Conservation (phyloP, 768 basidiomycete genomes). For the Cytidiella melzeri region DNA sequence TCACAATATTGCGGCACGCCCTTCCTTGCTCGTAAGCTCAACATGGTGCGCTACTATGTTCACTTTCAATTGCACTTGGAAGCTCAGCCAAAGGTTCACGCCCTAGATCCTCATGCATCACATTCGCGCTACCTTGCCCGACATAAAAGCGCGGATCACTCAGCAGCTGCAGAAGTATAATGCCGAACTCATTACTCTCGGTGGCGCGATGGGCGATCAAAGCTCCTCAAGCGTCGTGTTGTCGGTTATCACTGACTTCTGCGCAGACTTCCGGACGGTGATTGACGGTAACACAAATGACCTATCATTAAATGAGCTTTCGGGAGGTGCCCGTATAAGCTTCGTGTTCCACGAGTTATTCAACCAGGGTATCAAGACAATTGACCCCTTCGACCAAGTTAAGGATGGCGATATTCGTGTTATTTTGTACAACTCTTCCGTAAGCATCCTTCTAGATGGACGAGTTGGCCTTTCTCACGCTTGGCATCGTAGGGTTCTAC, state of each 20-base stretch:
- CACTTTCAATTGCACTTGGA: background rate
- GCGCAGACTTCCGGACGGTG: conserved; percentile 90
- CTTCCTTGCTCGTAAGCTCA: conserved; percentile 90
- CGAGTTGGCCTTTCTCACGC: background rate
- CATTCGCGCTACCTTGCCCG: conserved; percentile 94
- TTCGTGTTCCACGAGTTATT: conserved; percentile 99
- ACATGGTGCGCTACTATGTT: conserved; percentile 64
- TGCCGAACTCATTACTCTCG: conserved; percentile 75
- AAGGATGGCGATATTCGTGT: conserved; percentile 98
- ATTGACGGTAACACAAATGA: conserved; percentile 99
- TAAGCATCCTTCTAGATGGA: conserved; percentile 33
- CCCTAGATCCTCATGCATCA: conserved; percentile 96
- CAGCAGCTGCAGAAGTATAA: conserved; percentile 86
- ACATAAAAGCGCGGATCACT: conserved; percentile 95
- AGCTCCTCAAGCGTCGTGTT: conserved; percentile 90
- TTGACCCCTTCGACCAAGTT: conserved; percentile 98
- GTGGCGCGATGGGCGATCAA: conserved; percentile 79
- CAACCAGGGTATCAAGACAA: conserved; percentile 91
- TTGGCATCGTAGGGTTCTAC: conserved; percentile 71
- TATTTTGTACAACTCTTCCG: conserved; percentile 96
- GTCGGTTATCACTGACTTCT: conserved; percentile 98
- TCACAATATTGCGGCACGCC: conserved; percentile 97
- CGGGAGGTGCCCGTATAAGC: conserved; percentile 97
- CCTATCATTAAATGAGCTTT: conserved; percentile 89
- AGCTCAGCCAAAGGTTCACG: background rate